Percentiles rank a stretch among this genome's conserved stretches.
These are phyloP conservation scores for Mycena filopes DNA, from an alignment of 768 basidiomycete genomes.

Conservation along the genomic window DNA sequence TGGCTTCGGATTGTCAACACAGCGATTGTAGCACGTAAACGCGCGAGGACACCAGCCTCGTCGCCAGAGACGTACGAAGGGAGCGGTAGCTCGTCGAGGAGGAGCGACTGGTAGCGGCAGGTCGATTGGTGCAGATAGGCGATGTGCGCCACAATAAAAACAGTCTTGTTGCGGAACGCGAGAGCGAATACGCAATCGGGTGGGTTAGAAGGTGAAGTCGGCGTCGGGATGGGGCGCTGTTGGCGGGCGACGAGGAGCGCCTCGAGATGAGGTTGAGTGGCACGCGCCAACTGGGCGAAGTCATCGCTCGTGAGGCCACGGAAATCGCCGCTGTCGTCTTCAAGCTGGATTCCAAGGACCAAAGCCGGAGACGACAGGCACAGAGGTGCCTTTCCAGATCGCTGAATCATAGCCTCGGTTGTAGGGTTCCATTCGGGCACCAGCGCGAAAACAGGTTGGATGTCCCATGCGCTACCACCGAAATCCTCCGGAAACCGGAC, in stretches of 20 bases:
- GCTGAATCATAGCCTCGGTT: neutral
- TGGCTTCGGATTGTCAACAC: constrained; percentile 16
- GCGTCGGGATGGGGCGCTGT: constrained; percentile 1
- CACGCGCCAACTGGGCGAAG: constrained; percentile 1
- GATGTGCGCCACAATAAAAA: constrained; percentile 23
- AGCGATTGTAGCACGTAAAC: constrained; percentile 12
- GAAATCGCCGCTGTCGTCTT: neutral
- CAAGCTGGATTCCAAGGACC: constrained; percentile 4
- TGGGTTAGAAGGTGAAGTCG: neutral
- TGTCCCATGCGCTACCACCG: neutral
- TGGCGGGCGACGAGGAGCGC: constrained; percentile 15
- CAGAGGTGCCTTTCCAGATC: constrained; percentile 10
- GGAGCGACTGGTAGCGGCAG: constrained; percentile 13
- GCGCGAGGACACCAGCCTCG: constrained; percentile 3
- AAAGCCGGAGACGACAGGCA: constrained; percentile 14
- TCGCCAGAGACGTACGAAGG: constrained; percentile 9
- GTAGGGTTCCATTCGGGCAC: constrained; percentile 17
- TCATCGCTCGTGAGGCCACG: constrained; percentile 4
- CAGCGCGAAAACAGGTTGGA: constrained; percentile 3
- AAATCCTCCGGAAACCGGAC: neutral
- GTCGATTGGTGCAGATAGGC: neutral
- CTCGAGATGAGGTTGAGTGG: constrained; percentile 17
- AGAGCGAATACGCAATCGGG: constrained; percentile 15
- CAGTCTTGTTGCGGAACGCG: constrained; percentile 19
- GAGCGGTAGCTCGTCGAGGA: constrained; percentile 17